Evolutionary conservation across 805 yeast species (phyloP), one percentile per base, ranked within the genome.

Genomic region (Cyberlindnera misumaiensis): DNA sequence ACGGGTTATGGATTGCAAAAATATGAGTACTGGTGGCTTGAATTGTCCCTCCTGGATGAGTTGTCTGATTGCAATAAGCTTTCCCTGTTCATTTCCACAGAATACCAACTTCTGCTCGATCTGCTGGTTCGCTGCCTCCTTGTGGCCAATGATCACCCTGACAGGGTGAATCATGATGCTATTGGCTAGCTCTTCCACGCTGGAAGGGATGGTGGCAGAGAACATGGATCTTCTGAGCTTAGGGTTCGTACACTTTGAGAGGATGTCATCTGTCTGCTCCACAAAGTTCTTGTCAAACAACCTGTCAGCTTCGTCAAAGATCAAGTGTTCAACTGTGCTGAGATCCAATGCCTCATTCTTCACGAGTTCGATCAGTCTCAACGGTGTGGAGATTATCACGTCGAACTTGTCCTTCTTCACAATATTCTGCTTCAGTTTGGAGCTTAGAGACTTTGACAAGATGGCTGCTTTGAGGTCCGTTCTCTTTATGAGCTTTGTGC

Each of bases 81-180:
- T 93, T n/a, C 98, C 98, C 51, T 85, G 87, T 62, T 93, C 99
- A 48, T 77, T 83, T 34, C 98, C 98, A 44, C 96, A 83, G 57
- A 75, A 90, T 1, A 83, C 73, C 30, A 93, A 64, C 52, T 76
- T 75, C 64, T 90, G 98, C 32, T 85, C 88, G 49, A 90, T 88
- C 35, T 77, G 75, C 8, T 72, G 61, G 43, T 87, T 82, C 1
- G 98, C 98, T 13, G 95, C 95, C 60, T 90, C 96, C 55, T 89
- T 89, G 52, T 80, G 89, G 10, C 97, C 97, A 50, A 90, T 81
- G 43, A 93, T 83, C 30, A 93, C 76, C 56, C 97, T 75, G 18
- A 90, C 69, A 44, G 84, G 85, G 40, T 56, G 49, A 16, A 69
- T 60, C 97, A 90, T 90, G 35, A 93, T 84, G 20, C 83, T 70